A percentile compares a stretch with the other conserved stretches of the same genome.
These are phyloP conservation scores for Penicillium sp. DNA, from an alignment of 2,329 filamentous ascomycete genomes.

Conservation along the genomic window DNA sequence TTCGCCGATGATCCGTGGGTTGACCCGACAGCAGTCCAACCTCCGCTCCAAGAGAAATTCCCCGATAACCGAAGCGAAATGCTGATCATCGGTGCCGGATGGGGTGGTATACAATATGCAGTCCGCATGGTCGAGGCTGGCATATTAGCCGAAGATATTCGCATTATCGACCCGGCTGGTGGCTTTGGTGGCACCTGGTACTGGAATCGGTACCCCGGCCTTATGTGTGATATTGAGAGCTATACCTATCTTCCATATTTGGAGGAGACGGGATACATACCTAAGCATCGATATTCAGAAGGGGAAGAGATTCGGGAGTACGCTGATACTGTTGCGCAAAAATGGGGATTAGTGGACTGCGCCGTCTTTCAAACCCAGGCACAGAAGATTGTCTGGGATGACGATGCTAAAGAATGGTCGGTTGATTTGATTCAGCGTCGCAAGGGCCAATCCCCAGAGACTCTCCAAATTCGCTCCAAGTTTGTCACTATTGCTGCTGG, in stretches of 20 bases:
- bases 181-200: constrained; percentile 53
- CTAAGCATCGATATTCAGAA: constrained; percentile 50
- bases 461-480: neutral
- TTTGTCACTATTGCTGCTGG: neutral
- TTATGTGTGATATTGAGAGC: constrained; percentile 59
- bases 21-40: neutral
- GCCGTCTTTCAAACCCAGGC: constrained; percentile 3
- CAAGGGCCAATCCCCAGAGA: neutral
- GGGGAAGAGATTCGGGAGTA: constrained; percentile 38
- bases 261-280: constrained; percentile 62
- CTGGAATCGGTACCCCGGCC: constrained; percentile 51
- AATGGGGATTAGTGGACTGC: neutral
- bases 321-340: neutral
- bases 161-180: constrained; percentile 42
- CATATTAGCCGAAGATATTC: constrained; percentile 32
- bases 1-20: constrained; percentile 8
- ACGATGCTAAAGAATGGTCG: constrained; percentile 2
- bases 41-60: neutral
- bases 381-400: constrained; percentile 4
- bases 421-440: constrained; percentile 2
- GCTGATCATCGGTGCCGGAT: constrained; percentile 8
- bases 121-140: constrained; percentile 5
- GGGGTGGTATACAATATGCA: constrained; percentile 1
- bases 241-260: constrained; percentile 62
- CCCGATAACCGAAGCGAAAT: constrained; percentile 1